Conservation (phyloP, 805 yeast species). For the Vanderwaltozyma tropicalis region DNA sequence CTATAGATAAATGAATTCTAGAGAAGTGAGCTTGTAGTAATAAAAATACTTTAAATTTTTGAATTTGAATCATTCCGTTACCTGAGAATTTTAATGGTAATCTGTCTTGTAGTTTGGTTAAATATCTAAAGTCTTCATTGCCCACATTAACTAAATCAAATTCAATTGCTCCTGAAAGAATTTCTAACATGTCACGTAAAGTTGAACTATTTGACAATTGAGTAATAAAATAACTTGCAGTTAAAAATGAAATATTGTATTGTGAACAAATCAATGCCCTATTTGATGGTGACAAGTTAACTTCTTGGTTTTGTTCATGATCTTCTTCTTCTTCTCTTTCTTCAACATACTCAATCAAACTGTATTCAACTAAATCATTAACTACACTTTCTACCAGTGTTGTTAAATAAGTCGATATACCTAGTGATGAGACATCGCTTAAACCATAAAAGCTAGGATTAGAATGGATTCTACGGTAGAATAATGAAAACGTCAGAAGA, state of each 20-base stretch:
- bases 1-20: conserved; percentile 51
- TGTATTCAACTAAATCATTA: conserved; percentile 49
- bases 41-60: conserved; percentile 60
- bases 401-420: conserved; percentile 72
- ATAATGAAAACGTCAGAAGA: conserved; percentile 77
- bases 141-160: conserved; percentile 60
- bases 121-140: conserved; percentile 41
- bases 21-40: conserved; percentile 76
- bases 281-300: conserved; percentile 45
- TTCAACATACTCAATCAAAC: conserved; percentile 46
- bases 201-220: conserved; percentile 47
- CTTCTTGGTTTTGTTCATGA: no score
- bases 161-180: conserved; percentile 58
- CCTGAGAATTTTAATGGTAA: conserved; percentile 50
- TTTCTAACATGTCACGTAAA: conserved; percentile 51
- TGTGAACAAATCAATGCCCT: conserved; percentile 70
- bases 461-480: conserved; percentile 66
- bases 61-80: conserved; percentile 31
- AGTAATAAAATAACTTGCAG: conserved; percentile 51
- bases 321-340: conserved; percentile 25
- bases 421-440: conserved; percentile 48
- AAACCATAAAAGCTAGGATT: conserved; percentile 91
- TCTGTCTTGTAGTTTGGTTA: conserved; percentile 43
- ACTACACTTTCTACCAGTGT: conserved; percentile 69
- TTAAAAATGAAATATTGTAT: conserved; percentile 51